Evolutionary conservation across 2,329 filamentous ascomycete species (phyloP).

Genomic region (Phaeoacremonium minimum): DNA sequence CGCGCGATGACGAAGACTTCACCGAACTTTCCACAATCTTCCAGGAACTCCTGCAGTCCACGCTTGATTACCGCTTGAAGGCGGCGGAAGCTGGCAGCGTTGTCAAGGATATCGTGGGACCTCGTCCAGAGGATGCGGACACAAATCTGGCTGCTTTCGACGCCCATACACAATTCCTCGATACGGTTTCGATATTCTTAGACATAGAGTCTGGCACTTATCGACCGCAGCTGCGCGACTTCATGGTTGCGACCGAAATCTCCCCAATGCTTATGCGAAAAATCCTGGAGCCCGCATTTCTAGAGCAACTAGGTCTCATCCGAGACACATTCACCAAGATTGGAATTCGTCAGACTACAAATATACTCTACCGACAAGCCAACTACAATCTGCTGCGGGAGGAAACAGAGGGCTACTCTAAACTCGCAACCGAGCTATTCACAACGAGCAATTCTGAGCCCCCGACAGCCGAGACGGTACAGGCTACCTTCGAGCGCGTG

Average conservation of each 20-base stretch:
- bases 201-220: slow-evolving; percentile 59
- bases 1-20: slow-evolving; percentile 63
- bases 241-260: slow-evolving; percentile 70
- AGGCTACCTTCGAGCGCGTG: slow-evolving; percentile 84
- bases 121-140: slow-evolving; percentile 45
- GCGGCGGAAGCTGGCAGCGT: slow-evolving; percentile 66
- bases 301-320: slow-evolving; percentile 75
- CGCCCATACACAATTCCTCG: slow-evolving; percentile 70
- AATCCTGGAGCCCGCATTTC: slow-evolving; percentile 73
- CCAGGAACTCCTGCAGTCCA: slow-evolving; percentile 78
- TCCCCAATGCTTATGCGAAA: slow-evolving; percentile 70
- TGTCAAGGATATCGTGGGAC: slow-evolving; percentile 69
- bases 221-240: slow-evolving; percentile 52
- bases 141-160: slow-evolving; percentile 52
- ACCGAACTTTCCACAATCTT: slow-evolving; percentile 68
- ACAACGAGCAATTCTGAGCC: slow-evolving; percentile 74
- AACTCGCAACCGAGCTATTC: slow-evolving; percentile 92
- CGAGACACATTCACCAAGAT: slow-evolving; percentile 80
- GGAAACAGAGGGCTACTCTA: slow-evolving; percentile 95
- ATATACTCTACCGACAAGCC: slow-evolving; percentile 88
- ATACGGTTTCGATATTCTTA: slow-evolving; percentile 74
- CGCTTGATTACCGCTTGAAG: slow-evolving; percentile 64
- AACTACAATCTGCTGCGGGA: slow-evolving; percentile 96
- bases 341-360: slow-evolving; percentile 85
- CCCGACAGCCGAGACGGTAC: slow-evolving; percentile 70